Evolutionary conservation across 345 rosid species (phyloP).

Genomic region (Theobroma cacao): DNA sequence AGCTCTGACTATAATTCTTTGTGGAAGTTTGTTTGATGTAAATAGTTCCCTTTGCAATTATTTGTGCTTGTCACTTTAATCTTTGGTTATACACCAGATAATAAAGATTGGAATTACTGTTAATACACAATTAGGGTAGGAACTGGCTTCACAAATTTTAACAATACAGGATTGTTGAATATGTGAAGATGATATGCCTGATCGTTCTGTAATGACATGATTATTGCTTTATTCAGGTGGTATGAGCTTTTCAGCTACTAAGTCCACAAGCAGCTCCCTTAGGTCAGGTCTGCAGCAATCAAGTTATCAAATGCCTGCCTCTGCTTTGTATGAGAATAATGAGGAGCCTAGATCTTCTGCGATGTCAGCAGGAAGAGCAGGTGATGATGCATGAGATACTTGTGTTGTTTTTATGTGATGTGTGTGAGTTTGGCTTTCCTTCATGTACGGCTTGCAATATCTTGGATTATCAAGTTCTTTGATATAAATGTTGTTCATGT

Average conservation of each 20-base stretch:
- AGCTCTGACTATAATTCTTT: background rate
- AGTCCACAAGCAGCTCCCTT: conserved; percentile 38
- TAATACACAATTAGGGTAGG: background rate
- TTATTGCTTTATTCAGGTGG: conserved; percentile 33
- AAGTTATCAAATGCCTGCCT: conserved; percentile 81
- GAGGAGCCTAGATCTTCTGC: conserved; percentile 46
- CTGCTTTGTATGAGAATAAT: conserved; percentile 71
- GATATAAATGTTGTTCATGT: background rate
- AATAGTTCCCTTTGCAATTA: background rate
- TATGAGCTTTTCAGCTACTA: conserved; percentile 43
- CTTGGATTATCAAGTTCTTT: background rate
- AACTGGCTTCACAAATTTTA: background rate
- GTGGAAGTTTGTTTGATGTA: background rate
- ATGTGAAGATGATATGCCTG: background rate
- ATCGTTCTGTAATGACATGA: background rate
- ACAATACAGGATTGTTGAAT: background rate
- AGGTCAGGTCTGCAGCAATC: conserved; percentile 52
- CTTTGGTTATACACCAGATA: background rate
- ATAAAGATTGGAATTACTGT: background rate
- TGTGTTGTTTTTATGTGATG: background rate
- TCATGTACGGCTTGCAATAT: background rate
- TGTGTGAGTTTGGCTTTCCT: background rate
- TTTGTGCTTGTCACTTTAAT: background rate
- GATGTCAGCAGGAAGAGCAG: conserved; percentile 42
- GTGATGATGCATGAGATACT: conserved; percentile 26